A percentile compares a stretch with the other conserved stretches of the same genome.
Evolutionary conservation across 805 yeast genomes (phyloP).

Genomic region (Kodamaea kakaduensis): DNA sequence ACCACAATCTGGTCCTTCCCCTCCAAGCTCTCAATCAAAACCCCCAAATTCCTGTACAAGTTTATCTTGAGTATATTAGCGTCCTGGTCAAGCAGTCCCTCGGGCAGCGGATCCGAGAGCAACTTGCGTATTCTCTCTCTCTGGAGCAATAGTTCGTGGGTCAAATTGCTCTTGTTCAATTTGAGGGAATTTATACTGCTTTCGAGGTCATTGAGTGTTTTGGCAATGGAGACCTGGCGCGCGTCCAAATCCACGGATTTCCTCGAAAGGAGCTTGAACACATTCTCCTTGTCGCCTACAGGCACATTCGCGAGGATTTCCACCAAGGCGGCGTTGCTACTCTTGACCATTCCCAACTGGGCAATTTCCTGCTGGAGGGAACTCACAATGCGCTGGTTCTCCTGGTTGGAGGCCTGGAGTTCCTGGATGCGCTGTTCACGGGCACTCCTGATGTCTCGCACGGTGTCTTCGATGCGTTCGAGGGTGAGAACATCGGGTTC

Average conservation of each 20-base stretch:
- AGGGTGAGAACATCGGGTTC: slow-evolving; percentile 48
- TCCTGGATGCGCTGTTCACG: slow-evolving; percentile 20
- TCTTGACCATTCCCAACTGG: slow-evolving; percentile 20
- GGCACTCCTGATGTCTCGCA: slow-evolving; percentile 20
- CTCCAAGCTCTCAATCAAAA: slow-evolving; percentile 38
- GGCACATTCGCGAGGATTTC: slow-evolving; percentile 12
- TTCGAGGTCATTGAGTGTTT: slow-evolving; percentile 48
- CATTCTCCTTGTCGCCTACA: slow-evolving; percentile 13
- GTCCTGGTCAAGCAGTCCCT: slow-evolving; percentile 35
- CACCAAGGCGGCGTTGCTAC: slow-evolving; percentile 17
- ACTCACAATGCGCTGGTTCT: slow-evolving; percentile 10
- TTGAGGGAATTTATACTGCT: slow-evolving; percentile 35
- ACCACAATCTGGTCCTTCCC: slow-evolving; percentile 36
- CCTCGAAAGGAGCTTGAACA: slow-evolving; percentile 24
- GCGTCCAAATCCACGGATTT: slow-evolving; percentile 38
- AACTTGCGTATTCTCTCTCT: slow-evolving; percentile 5
- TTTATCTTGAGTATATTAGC: slow-evolving; percentile 51
- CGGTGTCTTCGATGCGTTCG: slow-evolving; percentile 40
- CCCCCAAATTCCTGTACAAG: slow-evolving; percentile 58
- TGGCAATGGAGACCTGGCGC: slow-evolving; percentile 48
- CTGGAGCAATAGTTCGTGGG: slow-evolving; percentile 6
- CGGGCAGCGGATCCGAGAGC: slow-evolving; percentile 18
- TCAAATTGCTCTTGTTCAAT: slow-evolving; percentile 32
- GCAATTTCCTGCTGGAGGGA: slow-evolving; percentile 14
- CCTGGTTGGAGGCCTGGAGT: slow-evolving; percentile 7